Percentiles rank a stretch among this genome's conserved stretches.
phyloP scores from a whole-genome alignment of 257 asterid species.

The Penstemon newberryi region DNA sequence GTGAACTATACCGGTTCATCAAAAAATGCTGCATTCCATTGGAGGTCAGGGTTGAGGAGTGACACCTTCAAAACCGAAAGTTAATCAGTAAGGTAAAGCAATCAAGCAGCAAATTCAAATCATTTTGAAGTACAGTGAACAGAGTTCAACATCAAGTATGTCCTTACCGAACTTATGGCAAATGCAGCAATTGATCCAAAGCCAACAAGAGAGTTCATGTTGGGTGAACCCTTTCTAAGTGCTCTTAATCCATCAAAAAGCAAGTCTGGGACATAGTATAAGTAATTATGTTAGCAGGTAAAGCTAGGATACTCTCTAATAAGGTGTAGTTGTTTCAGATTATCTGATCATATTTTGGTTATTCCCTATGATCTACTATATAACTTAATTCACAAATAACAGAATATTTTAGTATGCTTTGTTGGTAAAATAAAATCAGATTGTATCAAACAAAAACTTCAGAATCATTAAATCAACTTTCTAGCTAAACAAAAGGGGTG shows the following conservation, averaged over 20 bases:
- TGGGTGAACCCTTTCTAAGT: constrained; percentile 84
- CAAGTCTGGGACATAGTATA: constrained; percentile 56
- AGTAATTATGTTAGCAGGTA: constrained; percentile 22
- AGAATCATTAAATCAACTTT: too few relatives aligned
- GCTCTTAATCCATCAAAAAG: constrained; percentile 86
- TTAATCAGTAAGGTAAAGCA: constrained; percentile 18
- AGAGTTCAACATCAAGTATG: constrained; percentile 19
- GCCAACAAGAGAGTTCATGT: constrained; percentile 98
- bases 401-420: not conserved
- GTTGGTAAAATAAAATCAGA: not conserved
- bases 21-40: constrained; percentile 91
- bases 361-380: not conserved
- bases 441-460: not conserved
- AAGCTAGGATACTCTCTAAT: not conserved
- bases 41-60: constrained; percentile 81
- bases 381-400: not conserved
- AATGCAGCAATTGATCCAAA: constrained; percentile 97
- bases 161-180: constrained; percentile 85
- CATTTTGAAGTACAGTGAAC: constrained; percentile 23
- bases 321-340: not conserved
- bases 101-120: constrained; percentile 20
- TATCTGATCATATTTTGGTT: not conserved
- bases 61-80: constrained; percentile 56
- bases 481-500: too few relatives aligned
- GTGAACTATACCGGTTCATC: constrained; percentile 89